phyloP scores from a whole-genome alignment of 768 basidiomycete species.

The Phylloporus scabripes region DNA sequence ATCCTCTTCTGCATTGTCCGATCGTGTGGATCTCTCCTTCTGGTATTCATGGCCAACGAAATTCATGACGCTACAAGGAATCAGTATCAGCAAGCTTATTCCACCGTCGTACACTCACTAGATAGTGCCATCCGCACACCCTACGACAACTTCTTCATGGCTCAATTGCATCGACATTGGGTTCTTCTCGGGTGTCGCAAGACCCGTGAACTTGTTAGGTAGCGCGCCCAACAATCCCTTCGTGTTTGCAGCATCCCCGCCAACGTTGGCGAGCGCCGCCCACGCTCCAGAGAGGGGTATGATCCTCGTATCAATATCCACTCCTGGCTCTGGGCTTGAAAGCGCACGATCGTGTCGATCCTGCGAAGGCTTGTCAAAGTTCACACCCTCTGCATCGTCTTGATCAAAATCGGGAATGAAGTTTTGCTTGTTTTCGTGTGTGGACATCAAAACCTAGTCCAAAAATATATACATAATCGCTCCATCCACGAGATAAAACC shows the following conservation, averaged over 20 bases:
- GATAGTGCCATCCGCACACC: constrained; percentile 87
- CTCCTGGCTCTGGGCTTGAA: constrained; percentile 31
- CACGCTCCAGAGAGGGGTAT: constrained; percentile 71
- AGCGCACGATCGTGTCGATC: constrained; percentile 11
- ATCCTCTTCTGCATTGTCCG: constrained; percentile 6
- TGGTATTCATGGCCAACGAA: constrained; percentile 56
- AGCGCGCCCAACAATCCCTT: constrained; percentile 59
- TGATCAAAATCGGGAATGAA: constrained; percentile 14
- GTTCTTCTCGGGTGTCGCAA: constrained; percentile 87
- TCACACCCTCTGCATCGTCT: constrained; percentile 6
- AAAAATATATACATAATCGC: background rate
- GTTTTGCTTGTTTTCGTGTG: constrained; percentile 57
- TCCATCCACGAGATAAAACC: background rate
- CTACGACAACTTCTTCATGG: constrained; percentile 87
- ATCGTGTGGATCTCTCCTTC: constrained; percentile 22
- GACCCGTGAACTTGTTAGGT: constrained; percentile 66
- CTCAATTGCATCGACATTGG: constrained; percentile 93
- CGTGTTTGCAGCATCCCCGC: constrained; percentile 32
- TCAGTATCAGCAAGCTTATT: constrained; percentile 7
- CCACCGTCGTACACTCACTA: constrained; percentile 51
- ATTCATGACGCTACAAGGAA: constrained; percentile 46
- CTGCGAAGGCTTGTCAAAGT: background rate
- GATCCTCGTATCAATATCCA: constrained; percentile 62
- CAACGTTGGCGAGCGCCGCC: constrained; percentile 54
- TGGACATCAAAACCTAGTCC: constrained; percentile 76